Conservation (phyloP, 768 basidiomycete genomes). For the Hygrophoropsis aurantiaca region DNA sequence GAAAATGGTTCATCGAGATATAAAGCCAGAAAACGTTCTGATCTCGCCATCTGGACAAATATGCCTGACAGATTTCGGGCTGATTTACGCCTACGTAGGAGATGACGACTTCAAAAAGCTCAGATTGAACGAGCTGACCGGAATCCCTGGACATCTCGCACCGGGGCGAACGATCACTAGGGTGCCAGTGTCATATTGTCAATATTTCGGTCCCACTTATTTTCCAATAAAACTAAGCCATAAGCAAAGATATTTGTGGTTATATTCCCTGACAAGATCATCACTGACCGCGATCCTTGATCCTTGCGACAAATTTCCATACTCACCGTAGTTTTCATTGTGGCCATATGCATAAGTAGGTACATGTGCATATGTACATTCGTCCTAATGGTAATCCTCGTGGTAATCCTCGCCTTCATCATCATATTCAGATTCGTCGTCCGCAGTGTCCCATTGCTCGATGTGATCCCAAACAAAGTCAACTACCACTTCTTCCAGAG, state of each 20-base stretch:
- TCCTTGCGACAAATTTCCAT: not conserved
- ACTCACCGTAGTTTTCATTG: not conserved
- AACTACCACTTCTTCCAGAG: slow-evolving; percentile 5
- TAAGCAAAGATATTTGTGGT: not conserved
- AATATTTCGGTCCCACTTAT: no score
- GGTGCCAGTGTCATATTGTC: no score
- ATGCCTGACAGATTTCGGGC: slow-evolving; percentile 9
- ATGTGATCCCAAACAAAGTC: slow-evolving; percentile 19
- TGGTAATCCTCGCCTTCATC: not conserved
- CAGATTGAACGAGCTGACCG: slow-evolving; percentile 6
- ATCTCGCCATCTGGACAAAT: slow-evolving; percentile 24
- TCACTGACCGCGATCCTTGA: not conserved
- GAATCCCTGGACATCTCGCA: slow-evolving; percentile 47
- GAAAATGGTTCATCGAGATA: slow-evolving; percentile 44
- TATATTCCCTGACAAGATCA: not conserved
- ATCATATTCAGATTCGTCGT: not conserved
- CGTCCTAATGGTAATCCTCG: not conserved
- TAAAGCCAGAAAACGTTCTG: slow-evolving; percentile 53
- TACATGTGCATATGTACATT: not conserved
- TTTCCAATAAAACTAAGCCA: no score
- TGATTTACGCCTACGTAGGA: not conserved
- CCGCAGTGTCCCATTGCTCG: not conserved
- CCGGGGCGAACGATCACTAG: no score
- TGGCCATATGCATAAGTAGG: not conserved
- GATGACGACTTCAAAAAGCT: not conserved